Conservation (phyloP, 371 early-diverging fungal genomes). For the Parasitella parasitica region DNA sequence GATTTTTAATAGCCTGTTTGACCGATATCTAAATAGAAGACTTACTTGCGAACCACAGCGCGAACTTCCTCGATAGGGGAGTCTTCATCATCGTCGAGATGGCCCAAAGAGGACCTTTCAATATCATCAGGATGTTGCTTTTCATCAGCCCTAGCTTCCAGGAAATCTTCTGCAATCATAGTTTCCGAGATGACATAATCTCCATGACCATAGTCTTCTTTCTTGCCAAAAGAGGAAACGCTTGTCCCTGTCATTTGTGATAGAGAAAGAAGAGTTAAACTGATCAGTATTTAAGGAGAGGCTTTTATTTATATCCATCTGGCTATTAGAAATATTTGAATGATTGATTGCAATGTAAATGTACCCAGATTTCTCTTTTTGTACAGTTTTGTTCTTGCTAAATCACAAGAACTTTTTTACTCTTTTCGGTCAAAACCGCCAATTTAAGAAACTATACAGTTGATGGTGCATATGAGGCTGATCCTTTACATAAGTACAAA, state of each 20-base stretch:
- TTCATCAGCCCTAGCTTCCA: not conserved
- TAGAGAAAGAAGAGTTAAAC: not conserved
- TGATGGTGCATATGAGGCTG: too few species aligned
- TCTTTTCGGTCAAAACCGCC: constrained; percentile 20
- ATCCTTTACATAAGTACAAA: too few species aligned
- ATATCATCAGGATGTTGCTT: not conserved
- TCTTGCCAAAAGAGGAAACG: constrained; percentile 10
- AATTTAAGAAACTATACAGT: constrained; percentile 14
- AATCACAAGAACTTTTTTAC: constrained; percentile 1
- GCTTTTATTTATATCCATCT: not conserved
- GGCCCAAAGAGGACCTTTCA: not conserved
- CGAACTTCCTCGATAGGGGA: constrained; percentile 78
- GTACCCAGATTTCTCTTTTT: not conserved
- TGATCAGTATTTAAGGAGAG: not conserved
- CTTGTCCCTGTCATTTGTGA: constrained; percentile 16
- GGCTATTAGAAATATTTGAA: not conserved
- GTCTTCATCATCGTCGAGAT: constrained; percentile 31
- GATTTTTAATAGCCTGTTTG: not conserved
- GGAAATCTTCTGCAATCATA: constrained; percentile 13
- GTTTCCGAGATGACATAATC: constrained; percentile 8
- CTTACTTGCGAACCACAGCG: constrained; percentile 48
- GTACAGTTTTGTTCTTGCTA: not conserved
- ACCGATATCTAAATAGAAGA: not conserved
- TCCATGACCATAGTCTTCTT: not conserved
- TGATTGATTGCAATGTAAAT: not conserved